phyloP scores from a whole-genome alignment of 140 eudicot species.

The Ambrosia hybrid region DNA sequence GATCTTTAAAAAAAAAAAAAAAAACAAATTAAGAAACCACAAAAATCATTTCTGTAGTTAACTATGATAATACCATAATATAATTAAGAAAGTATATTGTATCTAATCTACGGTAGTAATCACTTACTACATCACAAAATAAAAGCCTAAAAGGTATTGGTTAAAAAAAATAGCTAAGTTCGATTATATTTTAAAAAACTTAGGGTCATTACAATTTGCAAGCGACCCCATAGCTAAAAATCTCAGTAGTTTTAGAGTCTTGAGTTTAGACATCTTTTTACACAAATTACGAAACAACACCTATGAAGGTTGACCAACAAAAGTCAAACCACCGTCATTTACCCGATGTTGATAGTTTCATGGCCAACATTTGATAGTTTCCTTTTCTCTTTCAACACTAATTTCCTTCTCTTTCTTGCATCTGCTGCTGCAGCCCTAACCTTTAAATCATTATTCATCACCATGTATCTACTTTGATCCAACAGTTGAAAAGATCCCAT shows the following conservation, averaged over 20 bases:
- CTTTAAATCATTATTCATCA: constrained; percentile 34
- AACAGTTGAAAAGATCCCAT: constrained; percentile 36
- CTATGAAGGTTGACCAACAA: not conserved
- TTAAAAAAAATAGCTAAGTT: no score
- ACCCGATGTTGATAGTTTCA: constrained; percentile 23
- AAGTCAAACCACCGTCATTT: constrained; percentile 13
- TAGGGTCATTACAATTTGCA: no score
- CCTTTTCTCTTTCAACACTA: constrained; percentile 42
- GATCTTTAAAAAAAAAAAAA: no score
- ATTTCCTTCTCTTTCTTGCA: constrained; percentile 49
- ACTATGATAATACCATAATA: no score
- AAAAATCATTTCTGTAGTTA: no score
- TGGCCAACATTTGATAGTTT: constrained; percentile 19
- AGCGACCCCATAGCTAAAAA: not conserved
- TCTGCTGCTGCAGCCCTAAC: constrained; percentile 54
- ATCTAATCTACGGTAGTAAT: no score
- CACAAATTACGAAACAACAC: constrained; percentile 25
- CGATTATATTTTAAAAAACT: no score
- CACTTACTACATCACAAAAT: no score
- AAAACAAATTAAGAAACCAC: no score
- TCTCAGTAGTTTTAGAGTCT: not conserved
- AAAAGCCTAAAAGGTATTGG: no score
- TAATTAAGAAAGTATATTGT: no score
- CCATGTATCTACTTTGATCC: constrained; percentile 20
- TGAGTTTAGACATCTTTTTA: constrained; percentile 15